phyloP scores from a whole-genome alignment of 179 eudicot species.

The Amaranthus tricolor region DNA sequence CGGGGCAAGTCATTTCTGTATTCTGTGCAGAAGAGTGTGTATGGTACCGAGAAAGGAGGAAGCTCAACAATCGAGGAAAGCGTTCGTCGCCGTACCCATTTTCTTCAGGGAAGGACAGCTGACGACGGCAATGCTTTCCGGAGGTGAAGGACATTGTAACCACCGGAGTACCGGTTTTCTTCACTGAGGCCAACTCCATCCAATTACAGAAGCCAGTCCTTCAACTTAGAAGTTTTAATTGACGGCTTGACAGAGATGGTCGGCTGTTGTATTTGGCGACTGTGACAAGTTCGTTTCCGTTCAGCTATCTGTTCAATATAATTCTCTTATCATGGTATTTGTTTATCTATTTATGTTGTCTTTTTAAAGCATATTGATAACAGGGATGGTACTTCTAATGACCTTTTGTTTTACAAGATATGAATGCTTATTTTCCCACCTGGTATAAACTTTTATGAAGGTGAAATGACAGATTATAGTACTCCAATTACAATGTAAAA shows the following conservation, averaged over 20 bases:
- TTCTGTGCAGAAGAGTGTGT: constrained; percentile 70
- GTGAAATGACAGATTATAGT: no score
- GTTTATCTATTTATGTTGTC: neutral
- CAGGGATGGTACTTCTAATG: no score
- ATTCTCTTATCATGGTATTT: neutral
- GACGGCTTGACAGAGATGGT: neutral
- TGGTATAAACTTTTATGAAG: no score
- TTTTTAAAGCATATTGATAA: neutral
- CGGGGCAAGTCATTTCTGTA: constrained; percentile 62
- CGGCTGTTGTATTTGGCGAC: neutral
- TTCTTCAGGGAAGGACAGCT: constrained; percentile 60
- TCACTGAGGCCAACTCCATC: neutral
- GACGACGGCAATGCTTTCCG: constrained; percentile 81
- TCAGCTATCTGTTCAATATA: neutral
- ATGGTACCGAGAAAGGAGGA: constrained; percentile 91
- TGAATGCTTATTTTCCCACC: no score
- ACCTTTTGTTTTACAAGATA: no score
- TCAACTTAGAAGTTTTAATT: neutral
- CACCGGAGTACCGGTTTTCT: neutral
- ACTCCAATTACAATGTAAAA: no score
- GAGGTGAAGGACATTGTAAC: constrained; percentile 34
- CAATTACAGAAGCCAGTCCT: neutral
- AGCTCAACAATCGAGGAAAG: constrained; percentile 90
- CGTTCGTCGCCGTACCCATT: constrained; percentile 81
- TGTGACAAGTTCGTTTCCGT: neutral